phyloP scores from a whole-genome alignment of 2,329 filamentous ascomycete species.

The Stagonosporopsis vannaccii region DNA sequence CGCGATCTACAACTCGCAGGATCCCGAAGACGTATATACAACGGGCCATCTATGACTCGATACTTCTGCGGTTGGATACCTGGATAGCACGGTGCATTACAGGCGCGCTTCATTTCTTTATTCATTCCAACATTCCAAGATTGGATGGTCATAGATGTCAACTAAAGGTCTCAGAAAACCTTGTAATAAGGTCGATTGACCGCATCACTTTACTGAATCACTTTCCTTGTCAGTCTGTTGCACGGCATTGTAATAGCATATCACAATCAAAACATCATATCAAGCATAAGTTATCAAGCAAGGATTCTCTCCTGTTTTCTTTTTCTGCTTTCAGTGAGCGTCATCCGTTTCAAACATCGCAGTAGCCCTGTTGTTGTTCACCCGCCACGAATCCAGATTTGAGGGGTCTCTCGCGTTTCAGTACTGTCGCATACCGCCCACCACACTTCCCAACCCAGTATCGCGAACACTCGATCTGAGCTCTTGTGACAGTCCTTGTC shows the following conservation, averaged over 20 bases:
- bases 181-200: slow-evolving; percentile 14
- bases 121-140: not conserved
- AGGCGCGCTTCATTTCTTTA: slow-evolving; percentile 12
- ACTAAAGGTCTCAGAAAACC: slow-evolving; percentile 7
- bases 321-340: not conserved
- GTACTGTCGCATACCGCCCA: slow-evolving; percentile 35
- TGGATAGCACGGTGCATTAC: slow-evolving; percentile 14
- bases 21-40: slow-evolving; percentile 23
- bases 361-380: not conserved
- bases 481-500: slow-evolving; percentile 1
- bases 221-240: slow-evolving; percentile 14
- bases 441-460: slow-evolving; percentile 25
- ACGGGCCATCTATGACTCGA: slow-evolving; percentile 12
- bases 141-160: slow-evolving; percentile 13
- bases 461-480: slow-evolving; percentile 4
- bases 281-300: slow-evolving; percentile 3
- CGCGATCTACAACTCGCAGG: slow-evolving; percentile 8
- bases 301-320: not conserved
- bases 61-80: slow-evolving; percentile 17
- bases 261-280: slow-evolving; percentile 4
- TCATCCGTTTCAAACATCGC: slow-evolving; percentile 13
- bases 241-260: slow-evolving; percentile 21
- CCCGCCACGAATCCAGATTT: not conserved
- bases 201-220: slow-evolving; percentile 10
- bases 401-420: slow-evolving; percentile 32